Conservation (phyloP, 2,329 filamentous ascomycete species). For the Trichoderma sp. region DNA sequence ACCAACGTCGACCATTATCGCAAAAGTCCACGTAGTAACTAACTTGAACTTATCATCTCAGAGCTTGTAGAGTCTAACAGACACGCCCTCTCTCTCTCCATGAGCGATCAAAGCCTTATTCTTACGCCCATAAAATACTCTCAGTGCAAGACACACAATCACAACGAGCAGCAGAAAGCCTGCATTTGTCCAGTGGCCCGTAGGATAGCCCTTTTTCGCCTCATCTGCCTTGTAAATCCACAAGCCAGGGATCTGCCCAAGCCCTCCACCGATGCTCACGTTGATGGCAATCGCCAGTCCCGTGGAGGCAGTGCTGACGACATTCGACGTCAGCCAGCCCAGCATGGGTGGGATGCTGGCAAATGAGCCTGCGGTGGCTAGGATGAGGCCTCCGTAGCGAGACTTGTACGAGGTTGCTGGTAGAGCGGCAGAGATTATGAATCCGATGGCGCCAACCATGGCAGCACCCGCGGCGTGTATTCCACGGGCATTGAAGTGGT, state of each 20-base stretch:
- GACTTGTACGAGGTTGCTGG: slow-evolving; percentile 58
- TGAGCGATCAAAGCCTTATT: slow-evolving; percentile 41
- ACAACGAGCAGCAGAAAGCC: slow-evolving; percentile 60
- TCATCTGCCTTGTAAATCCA: slow-evolving; percentile 73
- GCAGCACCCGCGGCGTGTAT: slow-evolving; percentile 47
- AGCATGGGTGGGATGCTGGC: slow-evolving; percentile 69
- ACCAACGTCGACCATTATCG: not conserved
- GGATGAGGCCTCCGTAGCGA: slow-evolving; percentile 70
- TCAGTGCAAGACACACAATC: slow-evolving; percentile 54
- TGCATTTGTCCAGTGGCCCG: slow-evolving; percentile 69
- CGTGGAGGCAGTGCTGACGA: slow-evolving; percentile 63
- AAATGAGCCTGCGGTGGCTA: slow-evolving; percentile 67
- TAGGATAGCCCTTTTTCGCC: slow-evolving; percentile 62
- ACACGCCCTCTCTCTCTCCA: slow-evolving; percentile 34
- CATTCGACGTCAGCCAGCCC: slow-evolving; percentile 70
- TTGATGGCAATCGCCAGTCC: slow-evolving; percentile 72
- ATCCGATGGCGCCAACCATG: slow-evolving; percentile 47
- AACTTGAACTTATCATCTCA: slow-evolving; percentile 18
- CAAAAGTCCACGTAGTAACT: no score
- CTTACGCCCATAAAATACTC: slow-evolving; percentile 56
- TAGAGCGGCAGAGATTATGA: slow-evolving; percentile 64
- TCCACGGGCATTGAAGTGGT: slow-evolving; percentile 59
- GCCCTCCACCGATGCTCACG: slow-evolving; percentile 64
- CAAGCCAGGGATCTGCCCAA: slow-evolving; percentile 71
- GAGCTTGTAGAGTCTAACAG: slow-evolving; percentile 45